A percentile compares a stretch with the other conserved stretches of the same genome.
phyloP scores from a whole-genome alignment of 306 rosid species.

The Vachellia collinsii region DNA sequence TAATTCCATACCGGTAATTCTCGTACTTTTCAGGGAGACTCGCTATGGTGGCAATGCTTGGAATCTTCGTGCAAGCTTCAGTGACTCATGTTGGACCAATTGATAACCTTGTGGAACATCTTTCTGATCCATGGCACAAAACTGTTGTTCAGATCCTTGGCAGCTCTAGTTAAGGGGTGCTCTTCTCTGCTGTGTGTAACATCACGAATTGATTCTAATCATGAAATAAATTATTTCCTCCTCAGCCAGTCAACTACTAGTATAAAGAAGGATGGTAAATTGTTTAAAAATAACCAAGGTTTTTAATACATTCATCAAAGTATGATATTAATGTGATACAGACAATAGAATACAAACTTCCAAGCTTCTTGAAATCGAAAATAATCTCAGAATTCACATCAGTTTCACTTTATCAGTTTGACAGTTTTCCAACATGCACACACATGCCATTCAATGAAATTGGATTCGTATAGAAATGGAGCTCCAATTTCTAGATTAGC shows the following conservation, averaged over 20 bases:
- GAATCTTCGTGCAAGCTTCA: conserved; percentile 87
- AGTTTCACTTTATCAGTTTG: not conserved
- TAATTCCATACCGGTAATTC: conserved; percentile 9
- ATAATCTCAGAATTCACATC: not conserved
- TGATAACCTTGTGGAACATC: conserved; percentile 90
- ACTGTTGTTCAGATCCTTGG: conserved; percentile 79
- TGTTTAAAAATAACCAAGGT: not conserved
- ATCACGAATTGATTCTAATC: not conserved
- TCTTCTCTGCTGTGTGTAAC: conserved; percentile 25
- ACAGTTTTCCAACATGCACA: conserved; percentile 10
- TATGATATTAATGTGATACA: not conserved
- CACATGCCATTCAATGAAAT: conserved; percentile 29
- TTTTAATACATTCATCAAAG: not conserved
- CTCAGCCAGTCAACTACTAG: not conserved
- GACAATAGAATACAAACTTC: not conserved
- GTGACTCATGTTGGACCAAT: conserved; percentile 91
- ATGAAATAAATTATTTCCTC: conserved; percentile 2
- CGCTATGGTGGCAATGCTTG: conserved; percentile 92
- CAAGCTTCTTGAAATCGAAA: not conserved
- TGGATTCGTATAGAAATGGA: conserved; percentile 24
- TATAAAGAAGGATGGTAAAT: not conserved
- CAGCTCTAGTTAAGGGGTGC: conserved; percentile 36
- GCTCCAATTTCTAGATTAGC: not conserved
- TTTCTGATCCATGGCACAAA: conserved; percentile 92
- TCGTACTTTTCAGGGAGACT: conserved; percentile 62